These are phyloP conservation scores for Podaxis sp. DNA, from an alignment of 768 basidiomycete genomes.

Conservation along the genomic window DNA sequence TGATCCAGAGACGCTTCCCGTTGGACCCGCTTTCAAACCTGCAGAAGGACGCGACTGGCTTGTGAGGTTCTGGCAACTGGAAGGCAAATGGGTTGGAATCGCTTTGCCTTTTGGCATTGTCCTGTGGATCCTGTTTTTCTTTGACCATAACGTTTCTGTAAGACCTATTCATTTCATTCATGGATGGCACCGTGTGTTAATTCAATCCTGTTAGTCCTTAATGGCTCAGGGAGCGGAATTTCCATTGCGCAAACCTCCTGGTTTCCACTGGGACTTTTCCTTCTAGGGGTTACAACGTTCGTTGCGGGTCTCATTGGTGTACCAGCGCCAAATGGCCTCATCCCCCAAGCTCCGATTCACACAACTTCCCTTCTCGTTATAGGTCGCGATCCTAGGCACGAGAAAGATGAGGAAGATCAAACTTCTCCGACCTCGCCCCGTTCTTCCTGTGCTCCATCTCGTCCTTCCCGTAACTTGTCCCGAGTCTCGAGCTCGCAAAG, in stretches of 20 bases:
- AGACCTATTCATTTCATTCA: constrained; percentile 22
- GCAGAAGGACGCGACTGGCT: constrained; percentile 79
- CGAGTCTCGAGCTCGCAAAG: not conserved
- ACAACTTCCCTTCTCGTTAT: constrained; percentile 78
- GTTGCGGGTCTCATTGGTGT: constrained; percentile 84
- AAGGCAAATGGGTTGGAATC: constrained; percentile 85
- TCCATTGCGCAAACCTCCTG: constrained; percentile 84
- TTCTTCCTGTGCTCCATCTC: constrained; percentile 10
- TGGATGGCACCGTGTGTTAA: constrained; percentile 5
- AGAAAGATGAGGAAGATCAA: constrained; percentile 29
- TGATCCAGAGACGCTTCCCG: constrained; percentile 66
- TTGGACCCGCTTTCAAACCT: constrained; percentile 66
- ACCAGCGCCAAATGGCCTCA: constrained; percentile 84
- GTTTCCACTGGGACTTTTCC: constrained; percentile 89
- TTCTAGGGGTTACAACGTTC: constrained; percentile 88
- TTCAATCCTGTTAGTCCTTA: constrained; percentile 57
- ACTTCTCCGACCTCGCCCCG: not conserved
- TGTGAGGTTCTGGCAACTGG: constrained; percentile 85
- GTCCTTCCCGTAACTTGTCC: constrained; percentile 1
- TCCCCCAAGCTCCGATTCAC: constrained; percentile 92
- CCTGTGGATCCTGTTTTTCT: constrained; percentile 91
- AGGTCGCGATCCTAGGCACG: constrained; percentile 41
- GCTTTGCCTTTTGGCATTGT: constrained; percentile 88
- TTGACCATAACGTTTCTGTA: constrained; percentile 93
- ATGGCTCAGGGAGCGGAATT: constrained; percentile 92